A percentile compares a stretch with the other conserved stretches of the same genome.
phyloP scores from a whole-genome alignment of 2,329 filamentous ascomycete genomes.

The Corynespora cassiicola region DNA sequence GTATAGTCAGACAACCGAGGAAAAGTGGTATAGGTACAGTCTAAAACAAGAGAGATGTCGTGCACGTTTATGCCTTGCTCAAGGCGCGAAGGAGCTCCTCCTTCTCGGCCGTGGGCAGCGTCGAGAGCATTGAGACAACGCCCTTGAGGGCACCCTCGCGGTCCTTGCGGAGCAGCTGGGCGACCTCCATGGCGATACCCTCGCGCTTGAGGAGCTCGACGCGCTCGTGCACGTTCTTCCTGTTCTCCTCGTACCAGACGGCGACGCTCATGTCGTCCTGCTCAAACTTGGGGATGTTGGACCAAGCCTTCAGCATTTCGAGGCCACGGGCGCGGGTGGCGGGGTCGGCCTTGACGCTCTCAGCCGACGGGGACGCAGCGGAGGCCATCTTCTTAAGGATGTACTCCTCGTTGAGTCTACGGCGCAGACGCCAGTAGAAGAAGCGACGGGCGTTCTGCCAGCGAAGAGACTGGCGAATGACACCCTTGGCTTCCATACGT shows the following conservation, averaged over 20 bases:
- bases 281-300: conserved; percentile 76
- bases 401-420: conserved; percentile 95
- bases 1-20: no score
- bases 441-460: conserved; percentile 92
- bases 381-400: conserved; percentile 85
- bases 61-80: conserved; percentile 47
- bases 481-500: conserved; percentile 97
- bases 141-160: conserved; percentile 79
- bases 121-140: conserved; percentile 82
- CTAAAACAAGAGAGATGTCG: no score
- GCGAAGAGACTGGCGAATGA: conserved; percentile 81
- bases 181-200: conserved; percentile 71
- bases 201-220: conserved; percentile 84
- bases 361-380: conserved; percentile 49
- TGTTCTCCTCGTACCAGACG: conserved; percentile 95
- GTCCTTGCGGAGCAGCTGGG: conserved; percentile 70
- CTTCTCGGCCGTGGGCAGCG: conserved; percentile 87
- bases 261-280: conserved; percentile 83
- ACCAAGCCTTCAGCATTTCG: conserved; percentile 82
- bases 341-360: conserved; percentile 44
- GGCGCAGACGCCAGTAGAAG: conserved; percentile 99
- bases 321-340: conserved; percentile 71
- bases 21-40: no score
- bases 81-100: conserved; percentile 75
- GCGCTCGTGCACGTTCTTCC: conserved; percentile 81